phyloP scores from a whole-genome alignment of 768 basidiomycete genomes.

The Clitopilus hobsonii region DNA sequence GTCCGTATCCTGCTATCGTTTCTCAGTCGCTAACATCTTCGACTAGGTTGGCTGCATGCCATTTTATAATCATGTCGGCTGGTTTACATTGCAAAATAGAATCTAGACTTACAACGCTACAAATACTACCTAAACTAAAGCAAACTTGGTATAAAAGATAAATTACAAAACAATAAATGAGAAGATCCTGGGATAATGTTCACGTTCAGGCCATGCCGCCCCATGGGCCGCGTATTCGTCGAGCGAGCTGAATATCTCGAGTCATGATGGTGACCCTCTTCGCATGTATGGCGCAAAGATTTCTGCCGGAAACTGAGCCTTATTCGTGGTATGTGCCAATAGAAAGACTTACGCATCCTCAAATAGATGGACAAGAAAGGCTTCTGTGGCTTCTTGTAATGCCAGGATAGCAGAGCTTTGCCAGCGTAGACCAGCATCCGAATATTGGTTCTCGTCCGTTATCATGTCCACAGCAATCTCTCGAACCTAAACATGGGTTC shows the following conservation, averaged over 20 bases:
- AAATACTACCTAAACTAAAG: neutral
- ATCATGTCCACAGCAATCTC: constrained; percentile 92
- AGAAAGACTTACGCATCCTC: constrained; percentile 86
- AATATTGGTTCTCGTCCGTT: constrained; percentile 65
- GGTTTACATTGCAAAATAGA: neutral
- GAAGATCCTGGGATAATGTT: neutral
- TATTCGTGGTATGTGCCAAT: neutral
- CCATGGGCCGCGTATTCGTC: constrained; percentile 91
- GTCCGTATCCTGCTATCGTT: neutral
- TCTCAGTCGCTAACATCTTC: neutral
- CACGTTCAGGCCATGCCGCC: constrained; percentile 54
- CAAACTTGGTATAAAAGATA: constrained; percentile 7
- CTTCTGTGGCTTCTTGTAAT: constrained; percentile 95
- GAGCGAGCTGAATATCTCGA: constrained; percentile 92
- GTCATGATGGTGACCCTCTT: constrained; percentile 99
- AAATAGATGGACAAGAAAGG: constrained; percentile 91
- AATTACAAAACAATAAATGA: neutral
- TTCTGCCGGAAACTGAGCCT: constrained; percentile 40
- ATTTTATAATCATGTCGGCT: neutral
- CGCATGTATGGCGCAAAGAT: constrained; percentile 95
- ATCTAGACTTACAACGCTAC: neutral
- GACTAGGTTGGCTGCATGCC: too few relatives aligned
- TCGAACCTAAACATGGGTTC: constrained; percentile 63
- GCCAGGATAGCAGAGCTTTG: constrained; percentile 93
- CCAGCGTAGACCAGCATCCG: constrained; percentile 73